Evolutionary conservation across 2,329 filamentous ascomycete species (phyloP).

Genomic region (Colletotrichum sp.): DNA sequence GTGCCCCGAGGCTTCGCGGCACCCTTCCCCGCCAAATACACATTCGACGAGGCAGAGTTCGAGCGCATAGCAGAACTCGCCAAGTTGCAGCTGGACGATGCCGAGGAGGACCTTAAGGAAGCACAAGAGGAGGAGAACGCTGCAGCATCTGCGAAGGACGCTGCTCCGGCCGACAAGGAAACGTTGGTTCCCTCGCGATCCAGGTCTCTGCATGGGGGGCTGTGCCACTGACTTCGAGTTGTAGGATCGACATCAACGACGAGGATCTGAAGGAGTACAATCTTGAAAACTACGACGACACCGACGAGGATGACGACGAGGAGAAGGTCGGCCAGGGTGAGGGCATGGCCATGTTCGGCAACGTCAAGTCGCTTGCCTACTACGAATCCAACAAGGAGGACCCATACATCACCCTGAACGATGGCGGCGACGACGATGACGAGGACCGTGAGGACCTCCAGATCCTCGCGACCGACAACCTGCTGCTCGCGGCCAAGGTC

Average conservation of each 20-base stretch:
- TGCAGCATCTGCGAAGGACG: conserved; percentile 24
- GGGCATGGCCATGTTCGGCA: conserved; percentile 91
- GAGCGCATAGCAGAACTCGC: conserved; percentile 77
- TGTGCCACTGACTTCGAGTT: conserved; percentile 22
- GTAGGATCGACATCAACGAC: conserved; percentile 68
- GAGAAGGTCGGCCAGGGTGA: conserved; percentile 58
- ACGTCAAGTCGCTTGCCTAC: conserved; percentile 91
- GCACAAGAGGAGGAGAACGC: conserved; percentile 54
- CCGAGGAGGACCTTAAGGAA: conserved; percentile 81
- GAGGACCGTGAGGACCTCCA: conserved; percentile 94
- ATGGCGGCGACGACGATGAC: conserved; percentile 75
- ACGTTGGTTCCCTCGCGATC: conserved; percentile 30
- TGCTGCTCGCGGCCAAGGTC: conserved; percentile 89
- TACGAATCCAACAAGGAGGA: conserved; percentile 95
- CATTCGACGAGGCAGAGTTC: conserved; percentile 78
- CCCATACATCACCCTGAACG: conserved; percentile 91
- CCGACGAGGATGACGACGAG: conserved; percentile 60
- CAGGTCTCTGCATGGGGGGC: background rate
- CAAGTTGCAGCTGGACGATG: conserved; percentile 86
- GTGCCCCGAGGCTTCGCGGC: conserved; percentile 79
- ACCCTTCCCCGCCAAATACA: conserved; percentile 76
- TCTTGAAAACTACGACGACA: conserved; percentile 93
- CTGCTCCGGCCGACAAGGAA: conserved; percentile 23
- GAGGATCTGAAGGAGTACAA: conserved; percentile 96
- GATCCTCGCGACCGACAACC: conserved; percentile 89